Conservation (phyloP, 148 eudicot genomes). For the Rhododendron mucronatum region DNA sequence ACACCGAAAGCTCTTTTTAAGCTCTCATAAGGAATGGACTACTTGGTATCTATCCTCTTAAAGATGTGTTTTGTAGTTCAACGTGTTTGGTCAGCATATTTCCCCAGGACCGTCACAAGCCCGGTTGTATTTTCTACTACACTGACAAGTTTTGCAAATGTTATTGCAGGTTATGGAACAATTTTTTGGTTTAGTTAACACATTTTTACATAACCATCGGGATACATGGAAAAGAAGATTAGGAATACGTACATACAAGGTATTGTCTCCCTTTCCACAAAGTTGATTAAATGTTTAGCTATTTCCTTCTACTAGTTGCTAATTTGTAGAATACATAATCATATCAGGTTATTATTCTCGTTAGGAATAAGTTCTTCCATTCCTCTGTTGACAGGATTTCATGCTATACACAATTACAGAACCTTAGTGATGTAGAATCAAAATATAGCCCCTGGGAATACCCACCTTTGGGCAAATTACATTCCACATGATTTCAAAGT, state of each 20-base stretch:
- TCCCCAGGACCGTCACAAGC: neutral
- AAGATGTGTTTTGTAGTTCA: neutral
- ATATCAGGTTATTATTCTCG: neutral
- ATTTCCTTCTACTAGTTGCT: conserved; percentile 1
- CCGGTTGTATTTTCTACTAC: neutral
- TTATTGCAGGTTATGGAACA: conserved; percentile 93
- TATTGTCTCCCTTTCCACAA: conserved; percentile 17
- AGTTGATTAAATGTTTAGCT: neutral
- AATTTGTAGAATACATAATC: neutral
- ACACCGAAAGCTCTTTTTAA: neutral
- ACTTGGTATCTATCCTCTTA: neutral
- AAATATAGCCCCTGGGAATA: neutral
- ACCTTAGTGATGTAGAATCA: neutral
- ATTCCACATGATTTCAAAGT: neutral
- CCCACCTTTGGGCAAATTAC: neutral
- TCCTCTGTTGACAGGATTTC: neutral
- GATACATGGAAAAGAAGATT: conserved; percentile 90
- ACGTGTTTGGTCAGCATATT: neutral
- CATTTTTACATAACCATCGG: conserved; percentile 80
- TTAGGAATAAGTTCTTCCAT: neutral
- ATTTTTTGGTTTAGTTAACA: conserved; percentile 92
- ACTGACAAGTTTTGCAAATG: neutral
- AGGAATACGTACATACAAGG: conserved; percentile 97
- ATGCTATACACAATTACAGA: neutral
- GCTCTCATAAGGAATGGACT: neutral